Conservation (phyloP, 2,329 filamentous ascomycete species). For the Talaromyces sp. region DNA sequence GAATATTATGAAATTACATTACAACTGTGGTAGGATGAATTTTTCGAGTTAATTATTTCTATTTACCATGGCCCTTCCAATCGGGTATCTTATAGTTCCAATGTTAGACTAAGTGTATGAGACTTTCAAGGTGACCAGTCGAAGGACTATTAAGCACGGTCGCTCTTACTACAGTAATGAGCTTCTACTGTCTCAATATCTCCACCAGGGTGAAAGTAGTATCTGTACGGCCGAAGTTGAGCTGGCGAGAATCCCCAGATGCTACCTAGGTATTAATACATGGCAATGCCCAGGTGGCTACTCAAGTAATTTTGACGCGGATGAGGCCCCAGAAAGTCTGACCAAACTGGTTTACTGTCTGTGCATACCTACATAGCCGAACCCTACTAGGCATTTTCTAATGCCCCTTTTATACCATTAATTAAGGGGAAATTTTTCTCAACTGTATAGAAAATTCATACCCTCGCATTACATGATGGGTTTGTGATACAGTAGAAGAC, state of each 20-base stretch:
- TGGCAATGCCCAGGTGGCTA: too few relatives aligned
- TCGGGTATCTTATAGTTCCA: too few relatives aligned
- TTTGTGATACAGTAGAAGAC: too few relatives aligned
- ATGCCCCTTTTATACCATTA: background rate
- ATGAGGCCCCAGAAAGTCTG: background rate
- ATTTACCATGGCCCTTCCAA: too few relatives aligned
- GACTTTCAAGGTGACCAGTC: background rate
- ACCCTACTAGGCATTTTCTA: background rate
- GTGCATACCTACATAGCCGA: too few relatives aligned
- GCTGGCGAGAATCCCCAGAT: background rate
- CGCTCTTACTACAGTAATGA: background rate
- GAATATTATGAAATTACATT: too few relatives aligned
- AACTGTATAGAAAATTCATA: too few relatives aligned
- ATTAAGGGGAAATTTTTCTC: too few relatives aligned
- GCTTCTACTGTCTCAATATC: background rate
- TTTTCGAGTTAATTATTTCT: too few relatives aligned
- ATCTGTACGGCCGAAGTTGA: background rate
- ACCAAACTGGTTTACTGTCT: background rate
- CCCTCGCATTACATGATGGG: too few relatives aligned
- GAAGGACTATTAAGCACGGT: background rate
- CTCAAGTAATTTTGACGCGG: background rate
- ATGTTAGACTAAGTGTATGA: background rate
- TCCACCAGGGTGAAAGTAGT: background rate
- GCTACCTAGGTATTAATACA: background rate
- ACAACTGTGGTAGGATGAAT: too few relatives aligned